Evolutionary conservation across 768 basidiomycete species (phyloP), one percentile per base, ranked within the genome.

Genomic region (Melanogaster broomeanus): DNA sequence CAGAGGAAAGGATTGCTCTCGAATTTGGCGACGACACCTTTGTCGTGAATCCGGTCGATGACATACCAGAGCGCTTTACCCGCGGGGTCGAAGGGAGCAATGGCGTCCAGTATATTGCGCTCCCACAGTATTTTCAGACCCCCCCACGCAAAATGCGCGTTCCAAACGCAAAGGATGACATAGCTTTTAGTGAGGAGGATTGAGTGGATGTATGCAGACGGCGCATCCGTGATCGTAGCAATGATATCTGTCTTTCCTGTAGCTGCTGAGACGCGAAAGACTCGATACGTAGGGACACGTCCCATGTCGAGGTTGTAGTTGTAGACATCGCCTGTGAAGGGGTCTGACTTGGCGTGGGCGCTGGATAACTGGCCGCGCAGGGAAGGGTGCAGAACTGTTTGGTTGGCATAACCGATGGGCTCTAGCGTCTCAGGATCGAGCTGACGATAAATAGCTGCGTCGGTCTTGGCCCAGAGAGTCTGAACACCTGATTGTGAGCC

Each of bases 111-210:
- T 19, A 63, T 49, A 43, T 59, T 66, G n/a, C 52, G 37, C 33
- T 64, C 43, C 38, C 52, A 53, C 1, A 61, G 48, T 6, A 66
- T 38, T 19, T 49, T 49, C 15, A 39, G 22, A 33, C 48, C 48
- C 7, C 38, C 37, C 48, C 48, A 49, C 3, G 48, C 48, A 25
- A 42, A 49, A 28, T 63, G 52, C 2, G 61, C 53, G 38, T 59
- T 60, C 63, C 61, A 69, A 9, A 65, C 45, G 48, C 61, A 65
- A 12, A 67, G 51, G 16, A 66, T 45, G 42, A 67, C 48, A 42
- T 61, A 67, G n/a, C 56, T 58, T 30, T 59, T 48, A 16, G 68
- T 70, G 61, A 70, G 58, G n/a, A 58, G 48, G 24, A 67, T 55
- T 16, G 63, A 60, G 52, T 70, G 68, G 8, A 70, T 21, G 48